These are phyloP conservation scores for Tricholoma hemisulphureum DNA, from an alignment of 768 basidiomycete genomes.

Conservation along the genomic window DNA sequence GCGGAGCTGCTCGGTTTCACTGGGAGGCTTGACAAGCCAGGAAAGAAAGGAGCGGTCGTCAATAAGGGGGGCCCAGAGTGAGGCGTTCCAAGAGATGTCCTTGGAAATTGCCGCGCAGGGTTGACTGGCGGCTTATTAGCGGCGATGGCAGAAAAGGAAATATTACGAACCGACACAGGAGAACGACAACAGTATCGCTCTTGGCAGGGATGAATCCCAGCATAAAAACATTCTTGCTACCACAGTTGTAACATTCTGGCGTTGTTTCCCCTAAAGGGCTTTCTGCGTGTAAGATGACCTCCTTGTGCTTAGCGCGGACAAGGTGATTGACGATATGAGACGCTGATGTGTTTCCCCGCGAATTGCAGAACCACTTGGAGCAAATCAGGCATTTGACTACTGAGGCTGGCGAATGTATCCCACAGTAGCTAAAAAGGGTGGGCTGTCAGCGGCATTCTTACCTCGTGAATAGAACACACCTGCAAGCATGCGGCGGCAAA, in stretches of 20 bases:
- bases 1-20: constrained; percentile 92
- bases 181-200: constrained; percentile 96
- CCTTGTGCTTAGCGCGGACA: constrained; percentile 98
- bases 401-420: constrained; percentile 94
- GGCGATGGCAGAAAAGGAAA: not conserved
- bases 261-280: constrained; percentile 95
- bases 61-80: constrained; percentile 97
- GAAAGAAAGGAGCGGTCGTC: constrained; percentile 99
- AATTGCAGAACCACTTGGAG: constrained; percentile 98
- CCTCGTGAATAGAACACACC: constrained; percentile 47
- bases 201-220: constrained; percentile 99
- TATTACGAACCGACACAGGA: constrained; percentile 82
- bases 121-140: constrained; percentile 56
- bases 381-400: constrained; percentile 95
- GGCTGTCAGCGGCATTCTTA: constrained; percentile 12
- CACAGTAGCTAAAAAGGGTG: constrained; percentile 74
- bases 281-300: constrained; percentile 94
- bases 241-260: constrained; percentile 99
- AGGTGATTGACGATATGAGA: constrained; percentile 99
- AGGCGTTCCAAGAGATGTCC: constrained; percentile 98
- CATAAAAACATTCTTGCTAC: constrained; percentile 99
- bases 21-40: constrained; percentile 97
- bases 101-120: constrained; percentile 96
- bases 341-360: constrained; percentile 94
- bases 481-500: constrained; percentile 93